Conservation (phyloP, 2,329 filamentous ascomycete species). For the Neodidymelliopsis sp. region DNA sequence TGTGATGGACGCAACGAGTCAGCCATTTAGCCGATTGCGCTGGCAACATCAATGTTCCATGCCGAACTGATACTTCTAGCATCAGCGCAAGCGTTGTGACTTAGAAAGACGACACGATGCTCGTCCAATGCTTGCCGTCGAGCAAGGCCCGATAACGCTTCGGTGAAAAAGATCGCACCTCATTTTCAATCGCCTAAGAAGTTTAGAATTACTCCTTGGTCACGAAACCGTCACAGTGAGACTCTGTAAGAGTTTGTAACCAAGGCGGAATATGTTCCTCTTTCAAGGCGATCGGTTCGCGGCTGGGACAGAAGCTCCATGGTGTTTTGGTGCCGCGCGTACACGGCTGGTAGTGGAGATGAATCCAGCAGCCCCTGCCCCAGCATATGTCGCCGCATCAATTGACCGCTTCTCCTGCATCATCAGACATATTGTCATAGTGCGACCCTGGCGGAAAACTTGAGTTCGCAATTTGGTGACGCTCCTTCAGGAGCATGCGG, state of each 20-base stretch:
- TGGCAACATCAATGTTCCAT: neutral
- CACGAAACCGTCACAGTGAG: neutral
- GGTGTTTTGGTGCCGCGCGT: slow-evolving; percentile 10
- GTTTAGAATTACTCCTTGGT: neutral
- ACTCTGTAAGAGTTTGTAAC: neutral
- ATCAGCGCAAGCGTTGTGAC: too few relatives aligned
- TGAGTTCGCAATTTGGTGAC: slow-evolving; percentile 1
- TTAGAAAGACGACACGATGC: too few relatives aligned
- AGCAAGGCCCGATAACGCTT: neutral
- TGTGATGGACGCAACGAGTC: neutral
- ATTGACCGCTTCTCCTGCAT: neutral
- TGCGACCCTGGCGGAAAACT: neutral
- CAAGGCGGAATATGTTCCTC: neutral
- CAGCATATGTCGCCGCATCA: neutral
- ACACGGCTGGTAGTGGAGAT: slow-evolving; percentile 8
- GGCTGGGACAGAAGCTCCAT: neutral
- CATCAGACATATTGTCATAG: neutral
- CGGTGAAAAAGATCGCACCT: neutral
- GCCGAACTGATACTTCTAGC: too few relatives aligned
- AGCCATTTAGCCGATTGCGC: neutral
- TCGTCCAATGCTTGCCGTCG: neutral
- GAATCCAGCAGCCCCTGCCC: slow-evolving; percentile 1
- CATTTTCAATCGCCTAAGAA: too few relatives aligned
- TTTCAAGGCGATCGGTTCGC: neutral
- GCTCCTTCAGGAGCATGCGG: neutral